These are phyloP conservation scores for Mucor indicus DNA, from an alignment of 371 early-diverging fungal species.

Conservation along the genomic window DNA sequence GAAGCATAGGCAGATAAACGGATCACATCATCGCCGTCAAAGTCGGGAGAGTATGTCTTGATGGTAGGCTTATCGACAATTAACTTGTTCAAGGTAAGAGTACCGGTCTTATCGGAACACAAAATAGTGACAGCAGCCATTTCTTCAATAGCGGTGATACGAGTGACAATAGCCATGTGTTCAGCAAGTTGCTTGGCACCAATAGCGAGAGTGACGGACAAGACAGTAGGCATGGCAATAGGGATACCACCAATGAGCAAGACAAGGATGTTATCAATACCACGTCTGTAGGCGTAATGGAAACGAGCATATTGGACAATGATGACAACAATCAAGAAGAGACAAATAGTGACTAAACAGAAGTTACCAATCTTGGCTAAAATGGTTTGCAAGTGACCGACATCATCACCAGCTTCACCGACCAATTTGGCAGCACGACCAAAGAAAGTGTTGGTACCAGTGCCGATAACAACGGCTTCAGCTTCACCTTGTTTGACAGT, in stretches of 20 bases:
- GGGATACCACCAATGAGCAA: slow-evolving; percentile 80
- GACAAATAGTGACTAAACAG: slow-evolving; percentile 63
- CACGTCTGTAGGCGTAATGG: slow-evolving; percentile 65
- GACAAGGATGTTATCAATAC: slow-evolving; percentile 70
- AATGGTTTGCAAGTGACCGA: slow-evolving; percentile 86
- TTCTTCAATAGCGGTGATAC: slow-evolving; percentile 86
- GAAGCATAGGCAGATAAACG: slow-evolving; percentile 65
- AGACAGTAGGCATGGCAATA: slow-evolving; percentile 77
- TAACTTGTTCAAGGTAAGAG: slow-evolving; percentile 91
- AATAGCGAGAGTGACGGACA: slow-evolving; percentile 92
- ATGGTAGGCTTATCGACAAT: slow-evolving; percentile 64
- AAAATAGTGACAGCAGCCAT: slow-evolving; percentile 92
- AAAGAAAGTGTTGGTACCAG: slow-evolving; percentile 85
- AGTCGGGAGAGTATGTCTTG: slow-evolving; percentile 55
- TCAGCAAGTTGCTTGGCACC: slow-evolving; percentile 91
- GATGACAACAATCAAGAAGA: slow-evolving; percentile 75
- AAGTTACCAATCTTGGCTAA: slow-evolving; percentile 91
- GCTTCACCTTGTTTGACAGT: slow-evolving; percentile 94
- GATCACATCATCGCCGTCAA: slow-evolving; percentile 56
- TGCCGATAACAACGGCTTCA: slow-evolving; percentile 80
- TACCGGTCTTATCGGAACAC: slow-evolving; percentile 97
- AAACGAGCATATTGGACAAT: slow-evolving; percentile 78
- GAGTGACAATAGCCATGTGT: slow-evolving; percentile 89
- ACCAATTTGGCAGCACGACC: slow-evolving; percentile 87
- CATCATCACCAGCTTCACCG: slow-evolving; percentile 74